Conservation (phyloP, 768 basidiomycete genomes). For the Hericium rajendrae region DNA sequence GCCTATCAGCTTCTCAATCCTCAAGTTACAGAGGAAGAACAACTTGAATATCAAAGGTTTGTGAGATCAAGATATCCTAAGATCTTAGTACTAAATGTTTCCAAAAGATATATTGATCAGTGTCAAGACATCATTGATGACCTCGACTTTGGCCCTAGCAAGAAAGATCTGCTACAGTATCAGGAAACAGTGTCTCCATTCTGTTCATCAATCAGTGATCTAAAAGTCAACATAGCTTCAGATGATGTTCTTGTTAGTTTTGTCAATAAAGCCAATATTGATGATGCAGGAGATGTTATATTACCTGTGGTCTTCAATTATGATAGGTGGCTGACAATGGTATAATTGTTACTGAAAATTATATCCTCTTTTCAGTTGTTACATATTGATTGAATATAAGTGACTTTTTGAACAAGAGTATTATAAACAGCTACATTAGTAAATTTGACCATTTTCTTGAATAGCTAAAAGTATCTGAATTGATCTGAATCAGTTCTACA, state of each 20-base stretch:
- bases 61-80: neutral
- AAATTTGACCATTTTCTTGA: too few relatives aligned
- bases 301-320: too few relatives aligned
- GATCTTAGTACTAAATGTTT: neutral
- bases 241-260: neutral
- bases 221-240: neutral
- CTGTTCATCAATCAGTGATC: neutral
- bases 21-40: conserved; percentile 12
- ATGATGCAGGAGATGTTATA: neutral
- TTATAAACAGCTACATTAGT: too few relatives aligned
- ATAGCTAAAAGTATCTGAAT: too few relatives aligned
- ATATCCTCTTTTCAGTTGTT: too few relatives aligned
- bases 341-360: too few relatives aligned
- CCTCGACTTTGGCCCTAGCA: neutral
- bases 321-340: too few relatives aligned
- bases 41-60: conserved; percentile 13
- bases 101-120: conserved; percentile 1
- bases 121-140: conserved; percentile 3
- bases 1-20: conserved; percentile 7
- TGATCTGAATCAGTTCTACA: too few relatives aligned
- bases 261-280: neutral
- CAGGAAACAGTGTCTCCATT: neutral
- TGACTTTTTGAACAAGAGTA: too few relatives aligned
- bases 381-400: too few relatives aligned
- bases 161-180: neutral